Percentiles rank a stretch among this genome's conserved stretches.
Conservation (phyloP, 768 basidiomycete species). For the Boletus fagicola region DNA sequence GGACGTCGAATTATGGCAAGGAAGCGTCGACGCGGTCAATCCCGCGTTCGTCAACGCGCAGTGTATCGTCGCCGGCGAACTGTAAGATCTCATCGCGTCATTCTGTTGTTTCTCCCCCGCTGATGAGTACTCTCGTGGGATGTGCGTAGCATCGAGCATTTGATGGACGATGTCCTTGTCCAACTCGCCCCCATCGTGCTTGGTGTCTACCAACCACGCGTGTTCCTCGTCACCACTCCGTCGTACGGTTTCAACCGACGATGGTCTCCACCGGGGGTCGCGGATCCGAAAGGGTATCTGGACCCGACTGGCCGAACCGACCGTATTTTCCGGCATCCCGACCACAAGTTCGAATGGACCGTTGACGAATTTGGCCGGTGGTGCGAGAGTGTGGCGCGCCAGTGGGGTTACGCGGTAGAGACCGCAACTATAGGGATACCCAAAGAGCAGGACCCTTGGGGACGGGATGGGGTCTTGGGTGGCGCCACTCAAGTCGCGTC, state of each 20-base stretch:
- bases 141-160: slow-evolving; percentile 69
- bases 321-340: slow-evolving; percentile 74
- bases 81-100: slow-evolving; percentile 48
- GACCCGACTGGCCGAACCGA: slow-evolving; percentile 78
- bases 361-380: slow-evolving; percentile 64
- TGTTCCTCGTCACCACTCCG: slow-evolving; percentile 80
- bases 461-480: slow-evolving; percentile 60
- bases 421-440: slow-evolving; percentile 58
- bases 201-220: slow-evolving; percentile 71
- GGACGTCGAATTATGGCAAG: slow-evolving; percentile 67
- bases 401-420: slow-evolving; percentile 74
- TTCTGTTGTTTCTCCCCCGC: background rate
- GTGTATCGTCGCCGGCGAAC: slow-evolving; percentile 77
- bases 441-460: slow-evolving; percentile 64
- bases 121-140: slow-evolving; percentile 13
- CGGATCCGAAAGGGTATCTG: slow-evolving; percentile 47
- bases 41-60: slow-evolving; percentile 60
- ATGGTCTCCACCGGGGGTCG: slow-evolving; percentile 56
- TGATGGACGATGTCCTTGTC: slow-evolving; percentile 55
- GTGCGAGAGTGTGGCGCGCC: slow-evolving; percentile 53
- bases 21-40: slow-evolving; percentile 68
- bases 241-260: slow-evolving; percentile 80
- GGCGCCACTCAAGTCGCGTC: slow-evolving; percentile 67
- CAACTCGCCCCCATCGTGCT: slow-evolving; percentile 70
- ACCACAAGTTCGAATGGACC: slow-evolving; percentile 93